Evolutionary conservation across 2,329 filamentous ascomycete genomes (phyloP), one percentile per base, ranked within the genome.

Genomic region (Fusarium anthophilum): DNA sequence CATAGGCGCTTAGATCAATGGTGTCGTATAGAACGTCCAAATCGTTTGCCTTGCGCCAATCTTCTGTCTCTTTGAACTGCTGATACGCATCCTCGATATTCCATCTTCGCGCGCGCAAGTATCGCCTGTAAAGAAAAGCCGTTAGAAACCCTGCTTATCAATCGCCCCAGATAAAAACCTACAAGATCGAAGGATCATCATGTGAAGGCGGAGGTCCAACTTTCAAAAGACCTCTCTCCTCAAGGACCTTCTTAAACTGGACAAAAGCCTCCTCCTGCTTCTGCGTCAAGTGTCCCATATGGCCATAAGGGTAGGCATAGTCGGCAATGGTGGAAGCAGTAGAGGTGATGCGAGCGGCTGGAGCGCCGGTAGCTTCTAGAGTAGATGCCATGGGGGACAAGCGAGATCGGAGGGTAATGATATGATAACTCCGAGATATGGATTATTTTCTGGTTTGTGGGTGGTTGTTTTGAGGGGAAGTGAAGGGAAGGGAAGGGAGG

Each of bases 31-130:
- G 86, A 50, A 90, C 86, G 70, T 95, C 90, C 55, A 98, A 88
- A 75, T 93, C 87, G 81, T 96, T 96, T 71, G 93, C 91, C 76
- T 89, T 89, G 69, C 95, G 91, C 94, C 95, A 98, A 66, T 93
- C 90, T 82, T 97, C 94, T 2, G 95, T 98, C 62, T 95, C 93
- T 78, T 92, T 91, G 84, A 98, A 97, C 84, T 98, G 95, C 67
- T 85, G 88, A 80, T 92, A 92, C 18, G 95, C 95, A 75, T 96
- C 94, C 75, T 91, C 84, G 15, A 94, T 89, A 35, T 92, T 85
- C 86, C 96, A 98, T 82, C 91, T 93, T 64, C 95, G 91, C 39
- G 95, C 95, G 78, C 95, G 93, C 57, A 98, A 87, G 82, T 93
- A 98, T 69, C 95, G 94, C 71, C 94, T 96, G 77, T 79, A n/a